These are phyloP conservation scores for Lecanosticta acicola DNA, from an alignment of 2,329 filamentous ascomycete species.

Conservation along the genomic window DNA sequence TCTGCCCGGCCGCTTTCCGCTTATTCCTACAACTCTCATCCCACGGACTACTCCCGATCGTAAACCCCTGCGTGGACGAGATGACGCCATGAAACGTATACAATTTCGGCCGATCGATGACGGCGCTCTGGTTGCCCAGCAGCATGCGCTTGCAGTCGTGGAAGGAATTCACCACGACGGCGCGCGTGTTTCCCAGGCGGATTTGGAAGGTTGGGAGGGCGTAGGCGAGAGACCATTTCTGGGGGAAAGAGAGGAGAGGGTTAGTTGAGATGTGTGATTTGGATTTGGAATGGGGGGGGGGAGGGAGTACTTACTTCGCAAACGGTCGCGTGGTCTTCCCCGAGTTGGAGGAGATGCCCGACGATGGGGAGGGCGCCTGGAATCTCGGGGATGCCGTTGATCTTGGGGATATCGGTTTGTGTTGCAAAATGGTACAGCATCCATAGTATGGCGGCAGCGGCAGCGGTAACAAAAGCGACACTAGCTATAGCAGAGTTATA, in stretches of 20 bases:
- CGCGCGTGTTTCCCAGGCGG: constrained; percentile 48
- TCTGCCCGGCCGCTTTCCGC: constrained; percentile 47
- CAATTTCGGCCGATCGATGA: constrained; percentile 40
- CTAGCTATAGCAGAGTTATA: too few species aligned
- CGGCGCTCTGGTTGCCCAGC: constrained; percentile 45
- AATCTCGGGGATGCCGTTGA: constrained; percentile 47
- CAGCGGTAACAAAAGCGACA: too few species aligned
- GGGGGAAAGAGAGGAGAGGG: neutral
- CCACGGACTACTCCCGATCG: constrained; percentile 51
- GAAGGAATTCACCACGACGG: constrained; percentile 51
- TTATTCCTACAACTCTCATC: constrained; percentile 51
- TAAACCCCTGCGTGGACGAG: constrained; percentile 49
- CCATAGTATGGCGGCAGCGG: too few species aligned
- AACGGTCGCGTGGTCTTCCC: constrained; percentile 49
- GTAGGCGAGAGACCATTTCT: constrained; percentile 45
- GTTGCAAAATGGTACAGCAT: neutral
- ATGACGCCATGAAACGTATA: constrained; percentile 53
- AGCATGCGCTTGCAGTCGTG: constrained; percentile 49
- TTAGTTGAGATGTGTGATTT: too few species aligned
- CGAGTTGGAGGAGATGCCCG: constrained; percentile 48
- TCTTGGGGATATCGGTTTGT: constrained; percentile 46
- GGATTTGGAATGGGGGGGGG: neutral
- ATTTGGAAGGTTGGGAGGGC: constrained; percentile 49
- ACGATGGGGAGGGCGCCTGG: constrained; percentile 47
- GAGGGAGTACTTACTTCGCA: constrained; percentile 36